Percentiles rank a stretch among this genome's conserved stretches.
Evolutionary conservation across 257 asterid genomes (phyloP).

Genomic region (Solanum rostratum): DNA sequence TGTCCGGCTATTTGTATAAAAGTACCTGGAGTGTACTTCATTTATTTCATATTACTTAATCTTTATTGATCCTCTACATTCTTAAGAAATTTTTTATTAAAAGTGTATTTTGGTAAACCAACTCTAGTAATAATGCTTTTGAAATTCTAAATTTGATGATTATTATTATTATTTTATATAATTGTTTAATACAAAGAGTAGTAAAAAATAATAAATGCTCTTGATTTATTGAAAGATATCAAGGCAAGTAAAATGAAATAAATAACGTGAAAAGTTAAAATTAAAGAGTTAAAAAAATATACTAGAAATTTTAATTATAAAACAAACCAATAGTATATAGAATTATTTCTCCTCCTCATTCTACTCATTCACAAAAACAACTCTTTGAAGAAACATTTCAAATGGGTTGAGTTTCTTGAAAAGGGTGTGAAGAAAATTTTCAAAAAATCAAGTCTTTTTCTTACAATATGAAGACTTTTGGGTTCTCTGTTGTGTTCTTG

Average conservation of each 20-base stretch:
- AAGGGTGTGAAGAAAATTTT: not conserved
- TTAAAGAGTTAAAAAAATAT: too few species aligned
- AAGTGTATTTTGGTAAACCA: not conserved
- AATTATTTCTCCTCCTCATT: not conserved
- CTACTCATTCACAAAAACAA: not conserved
- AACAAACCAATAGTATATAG: too few species aligned
- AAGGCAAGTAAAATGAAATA: too few species aligned
- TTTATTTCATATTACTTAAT: not conserved
- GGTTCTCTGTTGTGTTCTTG: constrained; percentile 29
- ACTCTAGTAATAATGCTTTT: too few species aligned
- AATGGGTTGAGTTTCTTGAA: constrained; percentile 17
- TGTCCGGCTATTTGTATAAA: not conserved
- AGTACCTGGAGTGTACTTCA: too few species aligned
- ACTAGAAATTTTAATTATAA: too few species aligned
- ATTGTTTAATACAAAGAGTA: too few species aligned
- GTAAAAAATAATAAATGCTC: too few species aligned
- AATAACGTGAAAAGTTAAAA: too few species aligned
- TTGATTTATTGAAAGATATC: too few species aligned
- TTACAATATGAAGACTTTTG: constrained; percentile 42
- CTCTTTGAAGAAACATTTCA: not conserved
- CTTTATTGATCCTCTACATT: fast-evolving
- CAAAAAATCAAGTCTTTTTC: not conserved
- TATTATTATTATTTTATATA: too few species aligned
- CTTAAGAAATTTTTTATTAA: not conserved
- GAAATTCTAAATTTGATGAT: too few species aligned